Evolutionary conservation across 352 stramenopile species (phyloP).

Genomic region (Elongisporangium anandrum): DNA sequence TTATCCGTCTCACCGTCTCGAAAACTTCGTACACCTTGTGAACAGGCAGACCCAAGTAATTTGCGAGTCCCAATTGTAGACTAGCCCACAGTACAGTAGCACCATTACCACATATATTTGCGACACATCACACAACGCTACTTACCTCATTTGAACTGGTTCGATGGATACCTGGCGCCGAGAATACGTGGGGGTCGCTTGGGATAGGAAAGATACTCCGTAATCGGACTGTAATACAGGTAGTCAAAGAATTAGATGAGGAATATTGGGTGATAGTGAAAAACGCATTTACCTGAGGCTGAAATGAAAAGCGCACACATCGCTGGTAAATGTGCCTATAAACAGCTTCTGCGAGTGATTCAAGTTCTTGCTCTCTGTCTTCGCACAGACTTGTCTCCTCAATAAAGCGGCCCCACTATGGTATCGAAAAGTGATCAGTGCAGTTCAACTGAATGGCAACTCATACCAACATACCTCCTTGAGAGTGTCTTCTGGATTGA

Average conservation of each 20-base stretch:
- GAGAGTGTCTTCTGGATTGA: constrained; percentile 61
- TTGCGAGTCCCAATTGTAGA: constrained; percentile 73
- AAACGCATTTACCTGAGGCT: constrained; percentile 50
- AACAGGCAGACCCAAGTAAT: constrained; percentile 59
- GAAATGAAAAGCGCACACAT: constrained; percentile 66
- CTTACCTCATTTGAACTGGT: constrained; percentile 78
- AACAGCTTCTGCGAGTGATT: constrained; percentile 66
- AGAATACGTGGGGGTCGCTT: constrained; percentile 44
- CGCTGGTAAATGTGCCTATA: constrained; percentile 78
- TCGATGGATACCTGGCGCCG: constrained; percentile 61
- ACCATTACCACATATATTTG: background rate
- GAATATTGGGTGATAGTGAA: background rate
- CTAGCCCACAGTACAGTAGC: constrained; percentile 11
- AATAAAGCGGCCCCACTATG: constrained; percentile 65
- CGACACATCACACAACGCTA: background rate
- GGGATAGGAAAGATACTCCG: constrained; percentile 70
- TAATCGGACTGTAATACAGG: constrained; percentile 67
- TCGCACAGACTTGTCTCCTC: constrained; percentile 52
- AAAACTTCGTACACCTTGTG: constrained; percentile 73
- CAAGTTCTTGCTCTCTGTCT: constrained; percentile 48
- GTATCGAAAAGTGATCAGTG: background rate
- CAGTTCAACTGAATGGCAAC: constrained; percentile 1
- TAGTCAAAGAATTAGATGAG: background rate
- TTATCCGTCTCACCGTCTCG: constrained; percentile 43
- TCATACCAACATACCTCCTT: constrained; percentile 32